These are phyloP conservation scores for Atalantia buxifolia DNA, from an alignment of 345 rosid species.

Conservation along the genomic window DNA sequence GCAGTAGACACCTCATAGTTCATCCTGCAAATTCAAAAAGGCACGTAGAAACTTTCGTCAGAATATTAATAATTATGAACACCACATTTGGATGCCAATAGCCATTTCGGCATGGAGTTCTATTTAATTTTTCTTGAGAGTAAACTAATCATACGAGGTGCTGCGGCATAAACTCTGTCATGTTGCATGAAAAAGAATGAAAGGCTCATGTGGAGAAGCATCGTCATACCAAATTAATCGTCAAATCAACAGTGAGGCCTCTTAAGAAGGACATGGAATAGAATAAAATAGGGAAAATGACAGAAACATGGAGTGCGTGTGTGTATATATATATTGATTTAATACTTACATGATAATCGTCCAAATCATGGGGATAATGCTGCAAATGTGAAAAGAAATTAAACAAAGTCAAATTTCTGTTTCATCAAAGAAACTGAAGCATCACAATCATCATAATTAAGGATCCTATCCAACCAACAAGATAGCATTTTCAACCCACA, in stretches of 20 bases:
- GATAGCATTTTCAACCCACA: neutral
- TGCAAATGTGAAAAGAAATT: conserved; percentile 35
- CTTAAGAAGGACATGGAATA: neutral
- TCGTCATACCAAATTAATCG: neutral
- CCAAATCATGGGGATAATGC: conserved; percentile 66
- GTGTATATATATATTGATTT: neutral
- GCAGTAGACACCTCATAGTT: conserved; percentile 31
- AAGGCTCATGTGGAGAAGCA: neutral
- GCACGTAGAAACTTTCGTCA: neutral
- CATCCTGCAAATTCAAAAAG: conserved; percentile 37
- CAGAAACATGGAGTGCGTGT: neutral
- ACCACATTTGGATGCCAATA: neutral
- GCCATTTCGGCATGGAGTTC: neutral
- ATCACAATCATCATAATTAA: neutral
- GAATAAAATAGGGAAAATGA: neutral
- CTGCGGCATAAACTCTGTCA: neutral
- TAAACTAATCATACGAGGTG: neutral
- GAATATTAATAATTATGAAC: neutral
- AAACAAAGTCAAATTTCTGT: neutral
- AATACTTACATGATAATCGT: conserved; percentile 83
- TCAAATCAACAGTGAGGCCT: neutral
- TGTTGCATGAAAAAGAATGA: neutral
- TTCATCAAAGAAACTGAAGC: neutral
- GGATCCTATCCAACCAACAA: neutral
- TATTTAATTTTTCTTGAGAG: neutral